These are phyloP conservation scores for Kwoniella bestiolae DNA, from an alignment of 768 basidiomycete species.

Conservation along the genomic window DNA sequence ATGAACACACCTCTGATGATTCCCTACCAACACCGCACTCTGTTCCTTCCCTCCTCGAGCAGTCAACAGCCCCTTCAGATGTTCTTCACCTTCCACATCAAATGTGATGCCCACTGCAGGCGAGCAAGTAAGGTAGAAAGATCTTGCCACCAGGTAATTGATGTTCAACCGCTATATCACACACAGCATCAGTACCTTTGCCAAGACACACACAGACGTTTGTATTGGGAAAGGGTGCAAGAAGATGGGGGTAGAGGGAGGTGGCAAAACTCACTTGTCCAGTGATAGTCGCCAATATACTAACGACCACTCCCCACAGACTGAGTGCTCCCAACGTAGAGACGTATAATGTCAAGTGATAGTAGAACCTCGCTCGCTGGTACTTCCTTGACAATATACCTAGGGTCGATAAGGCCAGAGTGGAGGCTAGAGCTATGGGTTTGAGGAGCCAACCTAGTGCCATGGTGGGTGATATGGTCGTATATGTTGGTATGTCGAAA, in stretches of 20 bases:
- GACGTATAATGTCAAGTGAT: slow-evolving; percentile 72
- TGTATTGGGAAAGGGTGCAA: too few relatives aligned
- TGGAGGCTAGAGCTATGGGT: slow-evolving; percentile 47
- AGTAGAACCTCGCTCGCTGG: slow-evolving; percentile 60
- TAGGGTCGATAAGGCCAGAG: slow-evolving; percentile 49
- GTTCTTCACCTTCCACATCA: slow-evolving; percentile 83
- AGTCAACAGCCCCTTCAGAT: slow-evolving; percentile 62
- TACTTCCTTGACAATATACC: slow-evolving; percentile 45
- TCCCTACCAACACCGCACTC: slow-evolving; percentile 72
- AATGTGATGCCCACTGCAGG: slow-evolving; percentile 70
- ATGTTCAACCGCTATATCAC: slow-evolving; percentile 68
- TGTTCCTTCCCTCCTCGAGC: slow-evolving; percentile 42
- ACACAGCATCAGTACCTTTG: background rate
- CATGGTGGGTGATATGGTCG: slow-evolving; percentile 5
- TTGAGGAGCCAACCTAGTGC: slow-evolving; percentile 41
- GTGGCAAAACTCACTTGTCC: slow-evolving; percentile 62
- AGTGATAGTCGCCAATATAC: slow-evolving; percentile 63
- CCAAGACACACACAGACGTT: background rate
- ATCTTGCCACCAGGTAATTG: slow-evolving; percentile 79
- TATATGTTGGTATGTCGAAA: background rate
- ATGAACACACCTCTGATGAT: slow-evolving; percentile 75
- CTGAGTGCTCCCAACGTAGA: slow-evolving; percentile 72
- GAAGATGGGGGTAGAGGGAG: too few relatives aligned
- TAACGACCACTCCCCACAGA: slow-evolving; percentile 71
- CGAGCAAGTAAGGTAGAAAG: slow-evolving; percentile 74